Base-by-base conservation (phyloP, 2,329 filamentous ascomycete species). In the Coniochaeta ligniaria region DNA sequence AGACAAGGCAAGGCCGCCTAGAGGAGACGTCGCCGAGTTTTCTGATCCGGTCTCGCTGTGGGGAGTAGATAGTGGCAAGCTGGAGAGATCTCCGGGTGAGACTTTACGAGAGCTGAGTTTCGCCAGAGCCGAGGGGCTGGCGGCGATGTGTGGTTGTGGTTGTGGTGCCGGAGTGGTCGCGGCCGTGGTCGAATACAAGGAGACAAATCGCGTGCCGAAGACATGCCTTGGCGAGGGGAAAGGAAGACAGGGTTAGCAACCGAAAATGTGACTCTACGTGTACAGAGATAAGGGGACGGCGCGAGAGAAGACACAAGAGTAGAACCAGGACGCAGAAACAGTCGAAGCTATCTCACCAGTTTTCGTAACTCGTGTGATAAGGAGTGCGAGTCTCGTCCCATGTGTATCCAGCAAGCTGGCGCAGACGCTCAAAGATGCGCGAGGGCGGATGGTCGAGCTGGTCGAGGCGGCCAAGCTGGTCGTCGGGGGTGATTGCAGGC, bases 281-380 rank as follows among this genome's bases (percentile, higher is more conserved):
- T 24, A 9, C 9, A 47, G 7, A 47, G 43, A 12, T 47, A 22
- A 47, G 43, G 41, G 20, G 20, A 24, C 20, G n/a, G n/a, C 43
- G 43, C 43, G 43, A 47, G 11, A 47, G 20, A 17, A 24, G 20
- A 47, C 6, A 47, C 11, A 47, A 31, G 6, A n/a, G 22, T 17
- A 31, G 24, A 31, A 31, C 14, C 3, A 22, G 20, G 59, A 41
- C n/a, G 4, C 17, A 20, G 16, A n/a, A 41, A 41, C n/a, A 41
- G 17, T 28, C 26, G 41, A 26, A 60, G 59, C 58, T 50, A 55
- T 31, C 68, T 68, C 77, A 86, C 92, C 93, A 98, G 77, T 93
- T 92, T 73, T 96, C 92, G 75, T 96, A 97, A 68, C 87, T 91
- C 58, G 83, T 83, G 70, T 87, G 85, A 60, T 82, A 77, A 12